A percentile compares a stretch with the other conserved stretches of the same genome.
phyloP scores from a whole-genome alignment of 2,329 filamentous ascomycete species.

The Fusarium sp. region DNA sequence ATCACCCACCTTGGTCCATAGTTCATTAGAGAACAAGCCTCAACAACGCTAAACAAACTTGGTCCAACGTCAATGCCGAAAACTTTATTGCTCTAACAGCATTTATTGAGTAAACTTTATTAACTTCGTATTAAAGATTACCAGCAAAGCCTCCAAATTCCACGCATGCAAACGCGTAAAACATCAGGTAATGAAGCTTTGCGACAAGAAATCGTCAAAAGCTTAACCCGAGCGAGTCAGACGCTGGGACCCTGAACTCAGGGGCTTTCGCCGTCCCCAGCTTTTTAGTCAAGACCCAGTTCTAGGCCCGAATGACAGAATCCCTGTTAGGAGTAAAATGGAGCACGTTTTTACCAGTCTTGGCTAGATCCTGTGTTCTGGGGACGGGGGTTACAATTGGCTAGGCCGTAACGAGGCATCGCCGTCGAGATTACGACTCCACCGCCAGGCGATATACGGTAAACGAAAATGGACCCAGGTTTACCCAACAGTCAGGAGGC shows the following conservation, averaged over 20 bases:
- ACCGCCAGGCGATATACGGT: constrained; percentile 25
- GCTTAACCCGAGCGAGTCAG: not conserved
- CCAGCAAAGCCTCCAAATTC: not conserved
- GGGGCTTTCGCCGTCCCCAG: constrained; percentile 7
- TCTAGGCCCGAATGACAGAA: no score
- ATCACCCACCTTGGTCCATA: constrained; percentile 10
- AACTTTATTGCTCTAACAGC: rapidly evolving
- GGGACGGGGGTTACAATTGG: not conserved
- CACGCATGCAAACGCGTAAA: not conserved
- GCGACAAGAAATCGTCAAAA: not conserved
- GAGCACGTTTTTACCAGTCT: not conserved
- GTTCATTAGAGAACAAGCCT: not conserved
- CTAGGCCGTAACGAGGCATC: constrained; percentile 7
- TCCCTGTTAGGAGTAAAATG: constrained; percentile 1
- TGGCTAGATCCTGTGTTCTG: not conserved
- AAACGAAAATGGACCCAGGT: constrained; percentile 31
- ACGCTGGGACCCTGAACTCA: constrained; percentile 5
- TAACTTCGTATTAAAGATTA: not conserved
- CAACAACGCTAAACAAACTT: not conserved
- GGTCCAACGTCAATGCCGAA: not conserved
- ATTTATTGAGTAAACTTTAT: not conserved
- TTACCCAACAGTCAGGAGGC: not conserved
- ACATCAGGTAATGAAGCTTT: not conserved
- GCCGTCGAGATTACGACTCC: constrained; percentile 21
- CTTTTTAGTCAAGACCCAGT: not conserved